Evolutionary conservation across 306 rosid genomes (phyloP).

Genomic region (Prunus mongolica): DNA sequence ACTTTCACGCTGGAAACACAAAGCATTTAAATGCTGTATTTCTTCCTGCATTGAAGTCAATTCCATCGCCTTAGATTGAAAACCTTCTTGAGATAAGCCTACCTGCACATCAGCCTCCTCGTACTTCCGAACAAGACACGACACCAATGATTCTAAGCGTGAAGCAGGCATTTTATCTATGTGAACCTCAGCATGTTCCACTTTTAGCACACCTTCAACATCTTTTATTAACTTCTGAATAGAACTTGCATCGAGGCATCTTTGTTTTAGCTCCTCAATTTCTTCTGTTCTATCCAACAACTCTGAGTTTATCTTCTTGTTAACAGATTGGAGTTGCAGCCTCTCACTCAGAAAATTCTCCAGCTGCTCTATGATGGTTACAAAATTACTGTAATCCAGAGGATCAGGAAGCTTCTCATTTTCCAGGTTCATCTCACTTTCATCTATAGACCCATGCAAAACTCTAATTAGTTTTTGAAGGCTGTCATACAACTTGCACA

Average conservation of each 20-base stretch:
- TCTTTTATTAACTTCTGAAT: constrained; percentile 55
- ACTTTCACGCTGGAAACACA: constrained; percentile 59
- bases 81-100: constrained; percentile 44
- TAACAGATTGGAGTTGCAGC: constrained; percentile 57
- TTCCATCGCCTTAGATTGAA: constrained; percentile 45
- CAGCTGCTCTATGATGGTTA: constrained; percentile 46
- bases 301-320: constrained; percentile 53
- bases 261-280: constrained; percentile 52
- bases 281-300: constrained; percentile 54
- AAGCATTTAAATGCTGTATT: constrained; percentile 40
- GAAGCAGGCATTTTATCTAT: constrained; percentile 42
- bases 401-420: constrained; percentile 49
- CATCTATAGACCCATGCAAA: constrained; percentile 43
- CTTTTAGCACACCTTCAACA: constrained; percentile 48
- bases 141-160: constrained; percentile 52
- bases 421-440: constrained; percentile 37
- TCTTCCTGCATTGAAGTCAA: constrained; percentile 57
- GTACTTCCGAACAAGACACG: constrained; percentile 63
- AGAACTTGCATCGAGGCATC: constrained; percentile 52
- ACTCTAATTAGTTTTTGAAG: constrained; percentile 45
- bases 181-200: constrained; percentile 36
- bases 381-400: constrained; percentile 54
- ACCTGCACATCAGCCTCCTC: constrained; percentile 55
- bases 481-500: constrained; percentile 49
- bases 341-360: constrained; percentile 43